Evolutionary conservation across 1,284 basidiomycete genomes (phyloP).

Genomic region (Rhizoctonia solani): DNA sequence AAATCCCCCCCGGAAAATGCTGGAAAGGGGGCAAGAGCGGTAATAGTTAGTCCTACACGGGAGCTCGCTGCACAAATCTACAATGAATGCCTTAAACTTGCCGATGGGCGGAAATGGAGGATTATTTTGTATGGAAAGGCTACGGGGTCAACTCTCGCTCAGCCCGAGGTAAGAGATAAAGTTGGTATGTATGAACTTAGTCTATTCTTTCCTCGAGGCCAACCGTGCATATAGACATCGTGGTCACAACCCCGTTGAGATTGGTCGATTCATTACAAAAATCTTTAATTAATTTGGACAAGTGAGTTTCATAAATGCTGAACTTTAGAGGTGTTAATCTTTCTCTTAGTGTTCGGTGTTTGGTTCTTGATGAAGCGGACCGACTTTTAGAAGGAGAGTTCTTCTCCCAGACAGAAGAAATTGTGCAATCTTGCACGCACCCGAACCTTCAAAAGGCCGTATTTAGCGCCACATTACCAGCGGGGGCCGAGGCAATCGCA

Average conservation of each 20-base stretch:
- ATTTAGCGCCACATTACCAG: constrained; percentile 93
- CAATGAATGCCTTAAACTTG: constrained; percentile 86
- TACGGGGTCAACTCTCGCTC: constrained; percentile 70
- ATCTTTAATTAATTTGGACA: constrained; percentile 66
- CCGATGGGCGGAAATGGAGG: constrained; percentile 82
- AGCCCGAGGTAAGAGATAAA: constrained; percentile 71
- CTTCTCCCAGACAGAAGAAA: constrained; percentile 84
- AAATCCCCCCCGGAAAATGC: constrained; percentile 45
- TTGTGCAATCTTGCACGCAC: constrained; percentile 81
- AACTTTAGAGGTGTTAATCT: not conserved
- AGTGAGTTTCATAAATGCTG: constrained; percentile 57
- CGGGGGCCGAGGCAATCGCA: constrained; percentile 84
- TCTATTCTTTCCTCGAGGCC: not conserved
- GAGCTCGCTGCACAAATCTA: constrained; percentile 97
- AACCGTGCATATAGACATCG: constrained; percentile 58
- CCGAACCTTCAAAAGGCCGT: constrained; percentile 81
- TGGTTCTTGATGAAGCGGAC: constrained; percentile 91
- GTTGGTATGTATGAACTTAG: constrained; percentile 54
- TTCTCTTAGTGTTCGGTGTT: constrained; percentile 69
- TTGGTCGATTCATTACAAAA: constrained; percentile 74
- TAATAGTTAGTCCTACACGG: constrained; percentile 90
- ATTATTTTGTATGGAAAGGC: constrained; percentile 84
- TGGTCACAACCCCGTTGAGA: constrained; percentile 80
- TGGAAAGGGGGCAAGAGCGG: constrained; percentile 69
- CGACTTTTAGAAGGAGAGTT: constrained; percentile 90